Conservation (phyloP, 2,329 filamentous ascomycete genomes). For the Cytospora paraplurivora region DNA sequence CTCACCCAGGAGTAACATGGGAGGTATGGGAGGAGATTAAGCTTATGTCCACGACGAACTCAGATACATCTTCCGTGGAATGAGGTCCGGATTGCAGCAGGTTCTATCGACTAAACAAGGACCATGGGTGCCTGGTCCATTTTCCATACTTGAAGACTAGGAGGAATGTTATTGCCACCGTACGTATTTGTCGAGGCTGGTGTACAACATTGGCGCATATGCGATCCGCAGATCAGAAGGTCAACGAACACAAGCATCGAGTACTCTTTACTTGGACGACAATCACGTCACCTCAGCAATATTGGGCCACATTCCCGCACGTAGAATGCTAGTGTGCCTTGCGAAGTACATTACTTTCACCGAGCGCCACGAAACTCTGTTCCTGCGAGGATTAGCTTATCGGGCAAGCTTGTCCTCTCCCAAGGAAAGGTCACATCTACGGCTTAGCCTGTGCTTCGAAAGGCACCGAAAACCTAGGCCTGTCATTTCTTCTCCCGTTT, state of each 20-base stretch:
- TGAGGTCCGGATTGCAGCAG: not conserved
- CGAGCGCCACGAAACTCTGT: not conserved
- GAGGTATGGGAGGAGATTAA: constrained; percentile 19
- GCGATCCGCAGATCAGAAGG: constrained; percentile 10
- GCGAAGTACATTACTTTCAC: constrained; percentile 10
- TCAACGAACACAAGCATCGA: constrained; percentile 12
- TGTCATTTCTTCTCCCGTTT: constrained; percentile 39
- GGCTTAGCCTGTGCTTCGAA: constrained; percentile 25
- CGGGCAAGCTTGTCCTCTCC: constrained; percentile 24
- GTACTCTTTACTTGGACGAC: not conserved
- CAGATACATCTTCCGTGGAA: not conserved
- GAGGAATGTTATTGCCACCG: constrained; percentile 1
- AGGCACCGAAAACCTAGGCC: constrained; percentile 19
- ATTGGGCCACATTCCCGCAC: constrained; percentile 8
- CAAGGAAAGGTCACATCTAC: constrained; percentile 31
- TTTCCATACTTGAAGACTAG: not conserved
- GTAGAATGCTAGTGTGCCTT: constrained; percentile 2
- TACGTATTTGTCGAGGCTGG: constrained; percentile 26
- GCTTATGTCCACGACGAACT: constrained; percentile 25
- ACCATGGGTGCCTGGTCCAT: not conserved
- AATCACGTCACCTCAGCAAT: constrained; percentile 6
- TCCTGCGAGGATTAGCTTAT: not conserved
- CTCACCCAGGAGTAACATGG: constrained; percentile 21
- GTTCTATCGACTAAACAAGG: not conserved
- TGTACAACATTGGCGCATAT: constrained; percentile 19